Conservation (phyloP, 306 rosid species). For the Castanea mollissima region DNA sequence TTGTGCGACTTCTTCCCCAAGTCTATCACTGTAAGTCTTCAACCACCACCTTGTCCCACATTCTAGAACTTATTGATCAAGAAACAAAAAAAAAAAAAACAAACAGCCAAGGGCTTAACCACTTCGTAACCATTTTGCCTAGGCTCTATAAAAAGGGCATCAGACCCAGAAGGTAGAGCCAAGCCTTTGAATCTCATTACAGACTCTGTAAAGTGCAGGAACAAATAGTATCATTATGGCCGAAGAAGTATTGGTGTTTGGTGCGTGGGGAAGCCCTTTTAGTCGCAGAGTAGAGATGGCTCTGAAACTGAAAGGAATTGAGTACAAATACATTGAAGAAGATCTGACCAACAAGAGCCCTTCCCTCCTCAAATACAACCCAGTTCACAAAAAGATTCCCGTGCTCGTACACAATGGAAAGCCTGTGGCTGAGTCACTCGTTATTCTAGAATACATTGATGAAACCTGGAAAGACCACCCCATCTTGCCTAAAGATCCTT, state of each 20-base stretch:
- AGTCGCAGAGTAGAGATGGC: slow-evolving; percentile 31
- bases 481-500: slow-evolving; percentile 29
- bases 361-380: slow-evolving; percentile 33
- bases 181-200: too few relatives aligned
- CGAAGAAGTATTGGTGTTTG: slow-evolving; percentile 23
- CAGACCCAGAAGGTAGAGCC: too few relatives aligned
- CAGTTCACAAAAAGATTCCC: slow-evolving; percentile 33
- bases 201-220: neutral
- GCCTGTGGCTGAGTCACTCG: slow-evolving; percentile 9
- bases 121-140: too few relatives aligned
- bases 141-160: too few relatives aligned
- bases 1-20: too few relatives aligned
- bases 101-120: too few relatives aligned
- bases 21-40: too few relatives aligned
- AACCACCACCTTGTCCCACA: too few relatives aligned
- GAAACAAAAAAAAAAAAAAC: too few relatives aligned
- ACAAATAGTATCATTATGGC: neutral
- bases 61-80: too few relatives aligned
- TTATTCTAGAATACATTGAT: slow-evolving; percentile 23
- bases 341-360: slow-evolving; percentile 24
- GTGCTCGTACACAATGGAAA: slow-evolving; percentile 33
- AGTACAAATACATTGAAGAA: slow-evolving; percentile 29
- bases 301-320: slow-evolving; percentile 35
- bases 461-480: slow-evolving; percentile 8
- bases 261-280: slow-evolving; percentile 27